Evolutionary conservation across 176 grass and related monocot genomes (phyloP), one percentile per base, ranked within the genome.

Genomic region (Oryza nivara): DNA sequence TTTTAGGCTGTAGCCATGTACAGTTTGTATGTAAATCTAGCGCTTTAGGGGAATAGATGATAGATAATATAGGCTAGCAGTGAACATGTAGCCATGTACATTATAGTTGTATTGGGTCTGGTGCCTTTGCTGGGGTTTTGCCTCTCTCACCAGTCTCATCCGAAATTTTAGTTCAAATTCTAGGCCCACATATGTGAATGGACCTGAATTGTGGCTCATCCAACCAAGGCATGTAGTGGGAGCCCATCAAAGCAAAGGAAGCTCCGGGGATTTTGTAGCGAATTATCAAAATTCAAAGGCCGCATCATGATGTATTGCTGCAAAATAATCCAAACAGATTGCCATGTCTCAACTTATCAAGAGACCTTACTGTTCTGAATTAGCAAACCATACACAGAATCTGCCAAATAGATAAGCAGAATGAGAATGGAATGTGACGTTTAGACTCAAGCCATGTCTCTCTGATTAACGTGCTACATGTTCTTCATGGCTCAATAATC

Each of bases 21-120:
- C 22, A 84, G 45, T 65, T 23, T 88, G 86, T 78, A 73, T 88
- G 86, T 78, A 73, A 67, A 46, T 44, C 17, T 14, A 49, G n/a
- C 26, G 16, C 67, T 70, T 72, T 77, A 10, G 25, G 23, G 22
- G 35, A 23, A 65, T 45, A 85, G 38, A 65, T 19, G 51, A 13
- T 28, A 48, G 30, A 32, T 32, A 32, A 32, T 28, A 17, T 76
- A 73, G 76, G 52, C 7, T 58, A 58, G 7, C 12, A 52, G 49
- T 52, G 49, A 52, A 52, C 47, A 3, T 52, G 16, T 58, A 20
- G 54, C 54, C 54, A 20, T 58, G 16, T 58, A 58, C 54, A n/a
- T 58, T 58, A 0, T 58, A n/a, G 17, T 9, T 11, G 48, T 61
- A 26, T 60, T 81, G 15, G 47, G 48, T 11, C 48, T 16, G 11